A percentile compares a stretch with the other conserved stretches of the same genome.
Evolutionary conservation across 1,139 yeast species (phyloP).

Genomic region (Kurtzmaniella quercitrusa): DNA sequence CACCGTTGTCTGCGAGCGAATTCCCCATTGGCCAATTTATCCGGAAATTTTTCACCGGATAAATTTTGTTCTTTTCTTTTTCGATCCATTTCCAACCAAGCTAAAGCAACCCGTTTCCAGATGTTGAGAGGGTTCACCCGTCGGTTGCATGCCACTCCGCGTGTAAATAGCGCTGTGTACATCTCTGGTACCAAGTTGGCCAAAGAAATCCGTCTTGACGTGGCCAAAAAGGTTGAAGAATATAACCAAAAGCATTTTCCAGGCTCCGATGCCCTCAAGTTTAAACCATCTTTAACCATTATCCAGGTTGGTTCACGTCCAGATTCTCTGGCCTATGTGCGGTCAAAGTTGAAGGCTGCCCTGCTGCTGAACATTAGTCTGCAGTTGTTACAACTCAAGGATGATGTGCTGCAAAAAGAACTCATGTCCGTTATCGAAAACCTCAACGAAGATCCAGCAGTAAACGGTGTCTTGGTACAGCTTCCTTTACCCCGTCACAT

Average conservation of each 20-base stretch:
- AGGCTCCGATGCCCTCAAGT: conserved; percentile 21
- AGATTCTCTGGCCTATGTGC: conserved; percentile 73
- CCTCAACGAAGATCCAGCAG: conserved; percentile 58
- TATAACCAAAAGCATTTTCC: conserved; percentile 29
- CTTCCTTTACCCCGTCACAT: conserved; percentile 70
- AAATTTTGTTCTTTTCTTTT: background rate
- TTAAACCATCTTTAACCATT: conserved; percentile 62
- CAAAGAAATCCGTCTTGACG: conserved; percentile 29
- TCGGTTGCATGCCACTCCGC: conserved; percentile 1
- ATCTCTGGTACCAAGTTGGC: conserved; percentile 46
- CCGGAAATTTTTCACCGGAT: background rate
- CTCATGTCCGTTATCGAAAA: conserved; percentile 51
- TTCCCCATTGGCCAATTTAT: background rate
- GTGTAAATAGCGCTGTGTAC: conserved; percentile 28
- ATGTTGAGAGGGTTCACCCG: conserved; percentile 4
- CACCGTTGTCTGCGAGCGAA: background rate
- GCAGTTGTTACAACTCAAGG: conserved; percentile 53
- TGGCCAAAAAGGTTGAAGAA: conserved; percentile 40
- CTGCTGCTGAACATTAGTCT: conserved; percentile 62
- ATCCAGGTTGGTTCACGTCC: conserved; percentile 75
- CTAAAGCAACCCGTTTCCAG: background rate
- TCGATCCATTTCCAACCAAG: background rate
- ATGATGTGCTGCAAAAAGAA: conserved; percentile 50
- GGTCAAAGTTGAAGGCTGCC: conserved; percentile 72
- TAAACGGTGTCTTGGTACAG: conserved; percentile 70